A percentile compares a stretch with the other conserved stretches of the same genome.
These are phyloP conservation scores for Phytophthora tubulina DNA, from an alignment of 352 stramenopile species.

Conservation along the genomic window DNA sequence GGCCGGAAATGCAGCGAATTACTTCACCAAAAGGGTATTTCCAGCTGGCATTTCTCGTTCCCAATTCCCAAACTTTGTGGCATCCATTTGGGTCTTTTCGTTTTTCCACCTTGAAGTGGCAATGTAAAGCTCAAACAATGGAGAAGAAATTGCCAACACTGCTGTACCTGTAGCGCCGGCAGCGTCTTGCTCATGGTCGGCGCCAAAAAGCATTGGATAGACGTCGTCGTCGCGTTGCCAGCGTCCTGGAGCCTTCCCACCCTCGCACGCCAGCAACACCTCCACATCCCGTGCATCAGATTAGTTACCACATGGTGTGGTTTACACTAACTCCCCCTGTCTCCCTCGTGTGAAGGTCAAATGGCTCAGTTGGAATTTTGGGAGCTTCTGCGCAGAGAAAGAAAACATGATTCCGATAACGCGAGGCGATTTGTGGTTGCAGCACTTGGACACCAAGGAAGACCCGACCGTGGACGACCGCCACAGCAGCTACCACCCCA, in stretches of 20 bases:
- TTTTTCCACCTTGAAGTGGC: neutral
- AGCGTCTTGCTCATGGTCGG: neutral
- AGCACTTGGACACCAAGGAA: slow-evolving; percentile 24
- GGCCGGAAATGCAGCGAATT: slow-evolving; percentile 10
- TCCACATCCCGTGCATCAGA: slow-evolving; percentile 25
- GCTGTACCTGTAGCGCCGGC: neutral
- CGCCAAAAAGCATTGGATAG: slow-evolving; percentile 28
- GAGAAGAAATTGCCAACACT: no score
- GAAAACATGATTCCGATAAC: slow-evolving; percentile 14
- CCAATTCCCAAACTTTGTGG: slow-evolving; percentile 1
- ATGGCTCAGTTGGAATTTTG: slow-evolving; percentile 44
- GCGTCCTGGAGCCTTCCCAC: slow-evolving; percentile 21
- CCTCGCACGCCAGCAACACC: slow-evolving; percentile 24
- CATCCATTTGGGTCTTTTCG: neutral
- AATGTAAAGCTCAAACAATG: neutral
- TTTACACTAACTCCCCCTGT: slow-evolving; percentile 10
- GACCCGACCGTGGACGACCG: slow-evolving; percentile 23
- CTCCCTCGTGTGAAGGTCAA: slow-evolving; percentile 7
- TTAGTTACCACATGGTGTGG: slow-evolving; percentile 22
- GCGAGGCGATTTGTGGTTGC: slow-evolving; percentile 19
- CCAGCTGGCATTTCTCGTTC: slow-evolving; percentile 1
- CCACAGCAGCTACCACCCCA: slow-evolving; percentile 16
- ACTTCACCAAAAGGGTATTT: neutral
- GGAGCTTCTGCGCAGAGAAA: slow-evolving; percentile 13
- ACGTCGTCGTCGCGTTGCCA: slow-evolving; percentile 22